Evolutionary conservation across 805 yeast species (phyloP).

Genomic region (Candida ascalaphidarum): DNA sequence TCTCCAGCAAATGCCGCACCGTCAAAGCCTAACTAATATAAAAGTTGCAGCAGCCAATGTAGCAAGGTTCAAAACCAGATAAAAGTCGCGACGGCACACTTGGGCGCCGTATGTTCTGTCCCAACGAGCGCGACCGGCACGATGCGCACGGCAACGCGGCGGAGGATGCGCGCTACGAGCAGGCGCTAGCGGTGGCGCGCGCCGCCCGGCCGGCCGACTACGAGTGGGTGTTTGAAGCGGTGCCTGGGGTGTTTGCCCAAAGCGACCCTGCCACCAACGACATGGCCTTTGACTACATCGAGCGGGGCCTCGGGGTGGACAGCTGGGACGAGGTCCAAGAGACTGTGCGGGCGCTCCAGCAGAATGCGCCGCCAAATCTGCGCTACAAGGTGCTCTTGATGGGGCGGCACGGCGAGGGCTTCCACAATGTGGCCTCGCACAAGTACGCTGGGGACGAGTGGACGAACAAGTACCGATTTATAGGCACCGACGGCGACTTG

Average conservation of each 20-base stretch:
- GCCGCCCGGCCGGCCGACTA: background rate
- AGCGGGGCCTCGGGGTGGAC: constrained; percentile 11
- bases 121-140: constrained; percentile 3
- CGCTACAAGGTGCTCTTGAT: constrained; percentile 14
- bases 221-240: constrained; percentile 15
- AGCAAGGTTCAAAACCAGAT: no score
- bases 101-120: no score
- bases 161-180: constrained; percentile 4
- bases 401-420: constrained; percentile 21
- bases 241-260: constrained; percentile 16
- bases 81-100: no score
- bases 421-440: constrained; percentile 14
- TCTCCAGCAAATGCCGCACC: no score
- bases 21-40: no score
- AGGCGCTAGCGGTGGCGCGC: background rate
- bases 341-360: constrained; percentile 8
- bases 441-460: constrained; percentile 14
- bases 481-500: constrained; percentile 17
- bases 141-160: constrained; percentile 9
- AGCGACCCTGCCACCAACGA: constrained; percentile 13
- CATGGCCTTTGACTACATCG: constrained; percentile 12
- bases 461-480: constrained; percentile 12
- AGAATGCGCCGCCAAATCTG: constrained; percentile 5
- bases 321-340: constrained; percentile 9
- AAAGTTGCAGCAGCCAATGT: no score